Conservation (phyloP, 441 rosid species). For the Aleurites moluccanus region DNA sequence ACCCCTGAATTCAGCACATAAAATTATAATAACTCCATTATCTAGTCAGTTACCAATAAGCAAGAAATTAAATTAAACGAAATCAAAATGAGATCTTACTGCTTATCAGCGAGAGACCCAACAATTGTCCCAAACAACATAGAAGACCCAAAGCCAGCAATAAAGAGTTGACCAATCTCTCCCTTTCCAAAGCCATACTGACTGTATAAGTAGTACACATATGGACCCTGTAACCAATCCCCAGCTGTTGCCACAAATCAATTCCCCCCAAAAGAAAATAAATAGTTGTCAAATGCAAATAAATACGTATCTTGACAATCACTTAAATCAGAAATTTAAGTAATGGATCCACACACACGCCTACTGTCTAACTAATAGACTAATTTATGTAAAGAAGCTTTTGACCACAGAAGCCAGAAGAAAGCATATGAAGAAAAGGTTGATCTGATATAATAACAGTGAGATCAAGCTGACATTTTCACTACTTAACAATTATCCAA, state of each 20-base stretch:
- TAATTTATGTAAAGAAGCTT: neutral
- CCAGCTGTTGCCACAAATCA: slow-evolving; percentile 62
- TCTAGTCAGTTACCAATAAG: slow-evolving; percentile 13
- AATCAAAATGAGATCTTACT: slow-evolving; percentile 50
- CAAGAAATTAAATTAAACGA: neutral
- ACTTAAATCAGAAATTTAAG: neutral
- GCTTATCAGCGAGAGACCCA: slow-evolving; percentile 96
- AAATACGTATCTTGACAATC: neutral
- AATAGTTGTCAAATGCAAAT: neutral
- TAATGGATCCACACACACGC: slow-evolving; percentile 12
- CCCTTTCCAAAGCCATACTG: slow-evolving; percentile 86
- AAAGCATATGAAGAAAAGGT: neutral
- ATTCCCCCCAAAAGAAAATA: neutral
- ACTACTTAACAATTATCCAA: neutral
- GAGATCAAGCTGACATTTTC: slow-evolving; percentile 1
- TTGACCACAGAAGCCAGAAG: neutral
- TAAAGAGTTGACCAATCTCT: slow-evolving; percentile 96
- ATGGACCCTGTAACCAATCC: slow-evolving; percentile 99
- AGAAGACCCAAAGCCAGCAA: slow-evolving; percentile 98
- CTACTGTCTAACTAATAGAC: neutral
- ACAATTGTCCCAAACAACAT: slow-evolving; percentile 98
- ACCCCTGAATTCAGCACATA: slow-evolving; percentile 53
- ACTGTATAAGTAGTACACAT: slow-evolving; percentile 85
- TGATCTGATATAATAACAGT: neutral
- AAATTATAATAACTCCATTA: slow-evolving; percentile 4